A percentile compares a stretch with the other conserved stretches of the same genome.
These are phyloP conservation scores for Ustilago nuda DNA, from an alignment of 1,284 basidiomycete genomes.

Conservation along the genomic window DNA sequence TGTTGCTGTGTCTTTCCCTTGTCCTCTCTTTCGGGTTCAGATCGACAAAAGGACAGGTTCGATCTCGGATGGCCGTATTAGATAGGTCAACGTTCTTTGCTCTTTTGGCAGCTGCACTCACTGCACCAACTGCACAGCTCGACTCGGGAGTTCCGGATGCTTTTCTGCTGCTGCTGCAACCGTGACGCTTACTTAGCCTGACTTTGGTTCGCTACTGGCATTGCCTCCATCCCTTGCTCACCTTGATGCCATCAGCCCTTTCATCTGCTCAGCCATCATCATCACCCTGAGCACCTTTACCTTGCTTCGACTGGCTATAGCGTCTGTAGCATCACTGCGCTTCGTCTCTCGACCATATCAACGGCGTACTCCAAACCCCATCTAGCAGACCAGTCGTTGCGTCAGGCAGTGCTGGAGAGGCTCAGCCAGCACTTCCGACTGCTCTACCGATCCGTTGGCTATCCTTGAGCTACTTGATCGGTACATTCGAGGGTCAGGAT, in stretches of 20 bases:
- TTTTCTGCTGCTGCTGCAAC: conserved; percentile 10
- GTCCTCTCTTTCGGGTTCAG: neutral
- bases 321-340: neutral
- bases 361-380: neutral
- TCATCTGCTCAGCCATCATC: conserved; percentile 2
- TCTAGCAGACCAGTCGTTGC: neutral
- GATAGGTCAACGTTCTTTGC: conserved; percentile 13
- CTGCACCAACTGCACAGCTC: conserved; percentile 10
- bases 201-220: neutral
- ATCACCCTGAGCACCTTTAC: neutral
- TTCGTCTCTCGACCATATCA: conserved; percentile 6
- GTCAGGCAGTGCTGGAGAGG: neutral
- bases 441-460: neutral
- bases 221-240: neutral
- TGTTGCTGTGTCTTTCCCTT: neutral
- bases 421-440: neutral
- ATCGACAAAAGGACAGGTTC: neutral
- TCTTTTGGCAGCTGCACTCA: neutral
- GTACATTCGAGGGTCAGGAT: neutral
- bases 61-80: conserved; percentile 12
- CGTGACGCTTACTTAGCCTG: neutral
- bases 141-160: conserved; percentile 42
- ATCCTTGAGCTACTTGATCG: neutral
- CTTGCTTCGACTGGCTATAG: neutral
- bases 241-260: neutral